phyloP scores from a whole-genome alignment of 108 stramenopile genomes.

The Epipyxis sp. region DNA sequence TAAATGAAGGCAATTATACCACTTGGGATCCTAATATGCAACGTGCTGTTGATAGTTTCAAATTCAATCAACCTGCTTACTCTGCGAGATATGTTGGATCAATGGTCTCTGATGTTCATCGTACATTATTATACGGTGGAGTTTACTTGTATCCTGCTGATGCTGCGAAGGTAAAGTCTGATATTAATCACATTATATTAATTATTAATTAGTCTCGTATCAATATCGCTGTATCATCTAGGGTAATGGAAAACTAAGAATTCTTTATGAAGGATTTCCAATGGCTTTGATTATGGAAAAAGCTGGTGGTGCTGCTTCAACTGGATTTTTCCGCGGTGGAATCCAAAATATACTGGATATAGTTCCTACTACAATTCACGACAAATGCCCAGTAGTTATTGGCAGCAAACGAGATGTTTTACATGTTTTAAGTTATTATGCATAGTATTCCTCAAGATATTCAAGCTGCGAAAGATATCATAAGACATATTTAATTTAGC shows the following conservation, averaged over 20 bases:
- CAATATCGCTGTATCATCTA: background rate
- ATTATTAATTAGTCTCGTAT: background rate
- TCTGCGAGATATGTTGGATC: constrained; percentile 93
- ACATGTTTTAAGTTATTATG: constrained; percentile 69
- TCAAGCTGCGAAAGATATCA: too few species aligned
- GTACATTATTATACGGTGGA: constrained; percentile 96
- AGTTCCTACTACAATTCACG: constrained; percentile 82
- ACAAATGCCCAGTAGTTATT: constrained; percentile 94
- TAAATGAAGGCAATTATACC: constrained; percentile 91
- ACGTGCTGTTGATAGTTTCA: constrained; percentile 80
- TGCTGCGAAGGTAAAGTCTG: constrained; percentile 7
- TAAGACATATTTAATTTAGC: too few species aligned
- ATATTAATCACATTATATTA: background rate
- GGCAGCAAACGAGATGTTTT: constrained; percentile 84
- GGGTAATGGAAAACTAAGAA: constrained; percentile 62
- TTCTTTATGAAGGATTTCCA: constrained; percentile 98
- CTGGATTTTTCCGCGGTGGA: constrained; percentile 76
- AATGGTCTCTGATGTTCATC: constrained; percentile 99
- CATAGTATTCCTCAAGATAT: too few species aligned
- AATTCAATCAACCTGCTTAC: constrained; percentile 65
- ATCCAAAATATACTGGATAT: constrained; percentile 84
- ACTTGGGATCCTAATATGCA: constrained; percentile 91
- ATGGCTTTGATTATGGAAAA: constrained; percentile 98
- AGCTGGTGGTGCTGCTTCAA: constrained; percentile 91
- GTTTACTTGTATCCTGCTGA: constrained; percentile 98